Base-by-base conservation (phyloP, 106 monocot genomes). In the Apostasia ramifera region DNA sequence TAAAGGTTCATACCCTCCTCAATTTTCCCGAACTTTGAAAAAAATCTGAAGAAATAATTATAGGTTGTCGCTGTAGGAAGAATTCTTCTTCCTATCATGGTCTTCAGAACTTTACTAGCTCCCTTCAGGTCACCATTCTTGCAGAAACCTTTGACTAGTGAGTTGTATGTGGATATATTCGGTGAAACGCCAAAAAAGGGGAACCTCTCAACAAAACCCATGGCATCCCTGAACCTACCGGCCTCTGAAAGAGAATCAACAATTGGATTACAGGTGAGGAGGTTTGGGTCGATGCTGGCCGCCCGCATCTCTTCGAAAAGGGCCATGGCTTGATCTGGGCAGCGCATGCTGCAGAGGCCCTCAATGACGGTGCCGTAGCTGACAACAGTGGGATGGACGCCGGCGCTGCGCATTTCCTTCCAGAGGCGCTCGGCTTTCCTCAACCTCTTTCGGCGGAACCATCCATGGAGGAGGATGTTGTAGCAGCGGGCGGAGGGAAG, bases 1-100 rank as follows among this genome's bases (percentile, higher is more conserved):
- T 93, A 90, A 8, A 93, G 86, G 59, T 82, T 81, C 86, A 90
- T 86, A 2, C 84, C 89, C 56, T 86, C 84, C 49, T 89, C 93
- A 14, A 89, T 54, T 70, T 63, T 89, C 1, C 80, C 80, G 13
- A 61, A 74, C 42, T 61, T 88, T 53, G 83, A 53, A 72, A 94
- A 94, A 54, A 63, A 73, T 71, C 77, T 79, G 61, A 94, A 91
- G 65, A 91, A 94, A 52, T 94, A 91, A 52, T 91, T 91, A 55
- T 94, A 94, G 11, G 94, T 94, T 14, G 77, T 88, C 0, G 85
- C 15, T 14, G 79, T 91, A 0, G 94, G 94, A 14, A 81, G 74
- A 69, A 94, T 73, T 40, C 78, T 77, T 50, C 85, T 76, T 5
- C 78, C 79, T 0, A 83, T 80, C 94, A 94, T 94, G 59, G 51